Evolutionary conservation across 2,329 filamentous ascomycete genomes (phyloP).

Genomic region (Curvularia verruculosa): DNA sequence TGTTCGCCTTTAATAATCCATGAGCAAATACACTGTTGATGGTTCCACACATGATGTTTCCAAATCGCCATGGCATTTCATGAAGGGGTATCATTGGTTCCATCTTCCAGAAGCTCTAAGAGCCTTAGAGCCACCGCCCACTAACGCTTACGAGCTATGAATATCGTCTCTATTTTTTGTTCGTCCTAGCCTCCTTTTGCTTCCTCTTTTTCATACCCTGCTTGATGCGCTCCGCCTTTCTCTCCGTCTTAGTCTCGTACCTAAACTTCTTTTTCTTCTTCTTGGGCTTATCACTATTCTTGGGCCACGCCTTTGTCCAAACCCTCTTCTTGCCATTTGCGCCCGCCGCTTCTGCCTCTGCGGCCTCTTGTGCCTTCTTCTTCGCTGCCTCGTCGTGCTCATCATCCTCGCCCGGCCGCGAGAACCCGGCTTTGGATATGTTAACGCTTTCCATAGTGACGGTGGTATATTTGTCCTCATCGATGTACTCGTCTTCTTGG

Average conservation of each 20-base stretch:
- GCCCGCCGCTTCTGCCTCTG: slow-evolving; percentile 39
- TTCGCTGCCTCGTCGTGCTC: slow-evolving; percentile 34
- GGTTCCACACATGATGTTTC: slow-evolving; percentile 16
- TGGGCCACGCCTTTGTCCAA: slow-evolving; percentile 61
- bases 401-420: slow-evolving; percentile 55
- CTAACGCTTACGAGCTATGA: neutral
- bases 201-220: slow-evolving; percentile 73
- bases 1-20: slow-evolving; percentile 42
- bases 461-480: slow-evolving; percentile 94
- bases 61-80: neutral
- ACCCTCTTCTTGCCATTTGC: slow-evolving; percentile 59
- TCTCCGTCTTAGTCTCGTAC: slow-evolving; percentile 87
- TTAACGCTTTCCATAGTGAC: slow-evolving; percentile 92
- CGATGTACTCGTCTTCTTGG: slow-evolving; percentile 91
- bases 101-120: neutral
- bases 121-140: neutral
- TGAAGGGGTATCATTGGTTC: slow-evolving; percentile 12
- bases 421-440: slow-evolving; percentile 74
- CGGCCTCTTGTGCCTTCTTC: slow-evolving; percentile 23
- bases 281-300: slow-evolving; percentile 58
- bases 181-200: slow-evolving; percentile 64
- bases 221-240: slow-evolving; percentile 66
- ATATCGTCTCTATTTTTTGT: neutral
- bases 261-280: slow-evolving; percentile 91
- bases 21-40: slow-evolving; percentile 41